Conservation (phyloP, 164 flowering plant genomes). For the Kalanchoe fedtschenkoi region DNA sequence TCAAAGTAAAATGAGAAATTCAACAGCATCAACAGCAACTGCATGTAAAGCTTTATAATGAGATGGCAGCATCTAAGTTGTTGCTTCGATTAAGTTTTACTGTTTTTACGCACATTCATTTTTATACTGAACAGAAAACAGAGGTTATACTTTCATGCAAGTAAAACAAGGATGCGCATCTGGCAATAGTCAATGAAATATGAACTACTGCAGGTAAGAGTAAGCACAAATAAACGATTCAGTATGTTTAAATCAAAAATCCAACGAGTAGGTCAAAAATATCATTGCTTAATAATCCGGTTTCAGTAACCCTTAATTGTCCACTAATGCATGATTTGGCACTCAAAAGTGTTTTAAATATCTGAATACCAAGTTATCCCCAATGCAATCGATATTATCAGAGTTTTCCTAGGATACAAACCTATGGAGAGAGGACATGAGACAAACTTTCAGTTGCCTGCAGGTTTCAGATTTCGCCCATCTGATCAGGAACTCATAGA, state of each 20-base stretch:
- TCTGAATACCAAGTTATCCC: not conserved
- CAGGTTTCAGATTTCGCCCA: conserved; percentile 33
- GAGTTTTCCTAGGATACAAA: not conserved
- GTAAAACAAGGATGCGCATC: not conserved
- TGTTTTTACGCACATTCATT: not conserved
- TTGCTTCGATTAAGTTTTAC: no score
- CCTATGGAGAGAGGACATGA: conserved; percentile 10
- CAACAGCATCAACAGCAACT: no score
- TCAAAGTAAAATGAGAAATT: no score
- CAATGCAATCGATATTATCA: not conserved
- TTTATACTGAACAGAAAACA: no score
- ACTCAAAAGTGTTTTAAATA: not conserved
- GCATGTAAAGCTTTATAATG: no score
- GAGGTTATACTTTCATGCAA: not conserved
- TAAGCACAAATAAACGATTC: not conserved
- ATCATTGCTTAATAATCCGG: not conserved
- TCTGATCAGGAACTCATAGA: conserved; percentile 32
- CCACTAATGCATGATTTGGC: not conserved
- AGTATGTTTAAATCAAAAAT: not conserved
- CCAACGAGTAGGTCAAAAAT: not conserved
- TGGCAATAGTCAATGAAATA: not conserved
- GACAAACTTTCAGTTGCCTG: conserved; percentile 20
- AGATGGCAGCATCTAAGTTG: no score
- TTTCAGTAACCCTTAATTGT: no score
- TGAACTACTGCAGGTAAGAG: no score